Evolutionary conservation across 129 eudicot genomes (phyloP), one percentile per base, ranked within the genome.

Genomic region (Logfia minima): DNA sequence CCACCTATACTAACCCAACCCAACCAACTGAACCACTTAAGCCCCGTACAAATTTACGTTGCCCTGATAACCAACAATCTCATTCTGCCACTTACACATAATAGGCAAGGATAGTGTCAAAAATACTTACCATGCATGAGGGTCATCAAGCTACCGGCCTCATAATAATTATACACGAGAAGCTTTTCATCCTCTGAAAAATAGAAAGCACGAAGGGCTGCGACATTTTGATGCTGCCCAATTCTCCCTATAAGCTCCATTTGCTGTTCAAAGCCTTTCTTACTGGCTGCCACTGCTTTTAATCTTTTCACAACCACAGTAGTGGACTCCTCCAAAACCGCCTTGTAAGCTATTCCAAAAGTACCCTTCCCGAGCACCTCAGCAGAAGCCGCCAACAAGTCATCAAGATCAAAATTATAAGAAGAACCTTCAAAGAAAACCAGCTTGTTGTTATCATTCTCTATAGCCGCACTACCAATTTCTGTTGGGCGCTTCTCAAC

Each of bases 281-380:
- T 88, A 28, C 77, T 84, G 41, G 81, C 89, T 7, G 78, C 79
- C 19, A 82, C 90, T 70, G 87, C 86, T 81, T 82, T 89, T 77
- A 91, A 64, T 70, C 97, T 80, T 78, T 91, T 91, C 63, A 91
- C 95, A 45, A 85, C 95, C 76, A 91, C 97, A 14, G 92, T 87
- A 4, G 84, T 83, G 1, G 86, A 80, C 84, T 83, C 92, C 72
- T 89, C 92, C 81, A 91, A 74, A 17, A 88, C 95, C 14, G 95
- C 95, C 66, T 87, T 89, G 69, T 87, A 91, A 1, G 95, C 86
- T 37, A 90, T 89, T 64, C 95, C 97, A 77, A 79, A 87, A 76
- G 89, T 91, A 48, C 97, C 97, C 89, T 88, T 91, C 53, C 97
- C 97, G 43, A 91, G 84, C 69, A 91, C 97, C 83, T 91, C 93